phyloP scores from a whole-genome alignment of 805 yeast genomes.

The Vanderwaltozyma tropicalis region DNA sequence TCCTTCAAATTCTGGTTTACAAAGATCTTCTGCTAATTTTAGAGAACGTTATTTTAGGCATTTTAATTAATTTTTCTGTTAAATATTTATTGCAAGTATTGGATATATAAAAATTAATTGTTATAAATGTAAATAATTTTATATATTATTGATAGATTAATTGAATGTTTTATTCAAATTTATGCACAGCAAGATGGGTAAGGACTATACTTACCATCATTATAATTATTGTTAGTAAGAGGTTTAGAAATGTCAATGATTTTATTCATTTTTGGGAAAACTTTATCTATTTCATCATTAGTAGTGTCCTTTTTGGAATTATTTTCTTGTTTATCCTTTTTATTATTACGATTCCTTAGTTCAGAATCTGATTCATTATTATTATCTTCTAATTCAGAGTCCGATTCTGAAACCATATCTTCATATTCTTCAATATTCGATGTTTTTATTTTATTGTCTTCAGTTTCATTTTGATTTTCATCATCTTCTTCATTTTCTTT shows the following conservation, averaged over 20 bases:
- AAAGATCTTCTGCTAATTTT: slow-evolving; percentile 46
- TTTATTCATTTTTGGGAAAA: neutral
- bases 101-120: neutral
- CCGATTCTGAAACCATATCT: slow-evolving; percentile 3
- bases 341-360: neutral
- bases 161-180: neutral
- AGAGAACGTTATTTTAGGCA: slow-evolving; percentile 70
- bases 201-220: slow-evolving; percentile 7
- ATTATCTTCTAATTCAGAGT: neutral
- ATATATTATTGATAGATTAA: neutral
- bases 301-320: neutral
- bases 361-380: neutral
- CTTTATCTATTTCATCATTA: neutral
- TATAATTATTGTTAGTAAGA: slow-evolving; percentile 17
- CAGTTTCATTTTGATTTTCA: neutral
- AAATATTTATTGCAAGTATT: neutral
- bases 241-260: slow-evolving; percentile 20
- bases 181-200: slow-evolving; percentile 4
- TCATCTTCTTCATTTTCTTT: neutral
- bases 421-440: neutral
- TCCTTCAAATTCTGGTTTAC: slow-evolving; percentile 32
- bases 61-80: slow-evolving; percentile 31
- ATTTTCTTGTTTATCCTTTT: neutral
- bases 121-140: neutral
- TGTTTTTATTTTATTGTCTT: neutral